A percentile compares a stretch with the other conserved stretches of the same genome.
Conservation (phyloP, 1,284 basidiomycete genomes). For the Ceratobasidium sp. region DNA sequence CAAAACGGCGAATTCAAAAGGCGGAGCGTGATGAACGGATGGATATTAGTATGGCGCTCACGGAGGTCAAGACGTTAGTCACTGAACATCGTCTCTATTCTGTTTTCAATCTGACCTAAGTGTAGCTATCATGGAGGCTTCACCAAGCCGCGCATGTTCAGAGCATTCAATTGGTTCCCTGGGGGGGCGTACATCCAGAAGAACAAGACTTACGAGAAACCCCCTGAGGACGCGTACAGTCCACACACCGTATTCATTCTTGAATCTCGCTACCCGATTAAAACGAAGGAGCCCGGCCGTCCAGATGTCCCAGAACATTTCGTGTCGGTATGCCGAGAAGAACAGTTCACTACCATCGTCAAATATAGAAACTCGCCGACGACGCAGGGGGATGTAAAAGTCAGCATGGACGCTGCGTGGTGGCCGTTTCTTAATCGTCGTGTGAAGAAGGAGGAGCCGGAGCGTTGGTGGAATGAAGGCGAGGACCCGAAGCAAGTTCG, state of each 20-base stretch:
- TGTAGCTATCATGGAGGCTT: conserved; percentile 59
- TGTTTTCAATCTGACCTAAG: not conserved
- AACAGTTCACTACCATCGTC: conserved; percentile 56
- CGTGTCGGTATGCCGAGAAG: conserved; percentile 59
- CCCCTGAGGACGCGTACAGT: conserved; percentile 58
- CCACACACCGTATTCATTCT: conserved; percentile 62
- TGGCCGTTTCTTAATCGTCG: conserved; percentile 57
- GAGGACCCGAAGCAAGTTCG: conserved; percentile 38
- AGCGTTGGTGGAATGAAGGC: conserved; percentile 33
- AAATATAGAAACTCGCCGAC: conserved; percentile 54
- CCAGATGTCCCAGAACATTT: conserved; percentile 57
- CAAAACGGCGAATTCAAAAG: conserved; percentile 54
- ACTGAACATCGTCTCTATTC: not conserved
- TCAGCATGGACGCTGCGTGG: conserved; percentile 61
- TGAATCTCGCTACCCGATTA: conserved; percentile 58
- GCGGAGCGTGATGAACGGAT: conserved; percentile 63
- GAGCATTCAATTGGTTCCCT: conserved; percentile 58
- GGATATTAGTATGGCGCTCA: conserved; percentile 59
- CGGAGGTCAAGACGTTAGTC: conserved; percentile 59
- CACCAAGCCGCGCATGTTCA: conserved; percentile 61
- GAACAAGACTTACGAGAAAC: conserved; percentile 57
- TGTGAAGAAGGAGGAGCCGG: conserved; percentile 31
- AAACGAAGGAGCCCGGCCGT: conserved; percentile 55
- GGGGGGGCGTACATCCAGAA: conserved; percentile 57
- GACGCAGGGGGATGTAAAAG: conserved; percentile 47